A percentile compares a stretch with the other conserved stretches of the same genome.
phyloP scores from a whole-genome alignment of 2,329 filamentous ascomycete genomes.

The Sporothrix sp. region DNA sequence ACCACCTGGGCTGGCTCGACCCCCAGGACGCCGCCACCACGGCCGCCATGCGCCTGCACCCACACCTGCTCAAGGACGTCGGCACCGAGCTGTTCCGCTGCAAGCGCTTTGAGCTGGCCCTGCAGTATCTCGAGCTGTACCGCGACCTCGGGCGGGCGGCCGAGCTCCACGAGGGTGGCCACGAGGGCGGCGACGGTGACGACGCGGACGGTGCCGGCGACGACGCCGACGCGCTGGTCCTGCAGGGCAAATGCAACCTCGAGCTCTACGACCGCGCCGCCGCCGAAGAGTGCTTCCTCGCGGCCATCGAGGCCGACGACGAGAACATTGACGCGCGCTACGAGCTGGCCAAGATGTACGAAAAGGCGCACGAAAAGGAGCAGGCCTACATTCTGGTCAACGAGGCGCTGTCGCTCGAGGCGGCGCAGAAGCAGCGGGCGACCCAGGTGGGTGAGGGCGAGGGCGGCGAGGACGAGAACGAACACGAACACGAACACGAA shows the following conservation, averaged over 20 bases:
- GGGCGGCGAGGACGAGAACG: neutral
- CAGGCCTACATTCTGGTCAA: slow-evolving; percentile 69
- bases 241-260: slow-evolving; percentile 60
- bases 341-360: slow-evolving; percentile 76
- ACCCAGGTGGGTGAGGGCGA: slow-evolving; percentile 1
- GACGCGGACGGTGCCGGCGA: slow-evolving; percentile 22
- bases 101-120: slow-evolving; percentile 31
- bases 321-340: slow-evolving; percentile 67
- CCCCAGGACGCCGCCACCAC: slow-evolving; percentile 45
- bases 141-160: slow-evolving; percentile 35
- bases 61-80: slow-evolving; percentile 68
- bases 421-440: slow-evolving; percentile 32
- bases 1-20: slow-evolving; percentile 60
- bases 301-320: slow-evolving; percentile 61
- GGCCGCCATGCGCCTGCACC: slow-evolving; percentile 52
- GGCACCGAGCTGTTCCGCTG: slow-evolving; percentile 38
- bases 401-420: slow-evolving; percentile 59
- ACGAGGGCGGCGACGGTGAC: neutral
- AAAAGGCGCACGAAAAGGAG: slow-evolving; percentile 60
- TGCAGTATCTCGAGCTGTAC: slow-evolving; percentile 48
- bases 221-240: slow-evolving; percentile 42
- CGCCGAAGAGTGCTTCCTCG: slow-evolving; percentile 69
- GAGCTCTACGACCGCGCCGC: slow-evolving; percentile 52
- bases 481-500: slow-evolving; percentile 8
- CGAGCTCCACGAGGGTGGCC: neutral